These are phyloP conservation scores for Pseudogymnoascus sp. DNA, from an alignment of 2,329 filamentous ascomycete genomes.

Conservation along the genomic window DNA sequence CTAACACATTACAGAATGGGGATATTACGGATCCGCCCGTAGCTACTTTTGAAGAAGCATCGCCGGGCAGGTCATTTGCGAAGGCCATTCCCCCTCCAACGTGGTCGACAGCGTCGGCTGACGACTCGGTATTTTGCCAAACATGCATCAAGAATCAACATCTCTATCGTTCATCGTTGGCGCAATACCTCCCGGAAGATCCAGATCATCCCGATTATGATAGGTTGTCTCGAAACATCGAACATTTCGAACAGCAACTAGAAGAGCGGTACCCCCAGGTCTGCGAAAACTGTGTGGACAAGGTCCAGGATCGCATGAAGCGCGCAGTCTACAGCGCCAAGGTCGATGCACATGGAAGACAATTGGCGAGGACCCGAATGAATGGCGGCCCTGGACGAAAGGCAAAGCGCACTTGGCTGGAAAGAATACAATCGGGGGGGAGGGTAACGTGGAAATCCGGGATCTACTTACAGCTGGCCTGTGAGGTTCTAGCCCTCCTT, in stretches of 20 bases:
- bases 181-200: constrained; percentile 69
- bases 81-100: constrained; percentile 33
- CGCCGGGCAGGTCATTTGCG: constrained; percentile 39
- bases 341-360: constrained; percentile 23
- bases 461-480: constrained; percentile 21
- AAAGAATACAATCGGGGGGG: constrained; percentile 31
- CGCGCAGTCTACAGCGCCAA: constrained; percentile 66
- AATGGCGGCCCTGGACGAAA: constrained; percentile 31
- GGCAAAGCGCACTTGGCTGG: constrained; percentile 34
- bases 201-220: constrained; percentile 58
- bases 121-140: constrained; percentile 52
- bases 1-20: constrained; percentile 52
- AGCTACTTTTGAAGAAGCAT: constrained; percentile 41
- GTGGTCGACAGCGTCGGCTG: constrained; percentile 26
- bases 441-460: constrained; percentile 21
- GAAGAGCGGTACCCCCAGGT: constrained; percentile 84
- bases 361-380: constrained; percentile 57
- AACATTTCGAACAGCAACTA: constrained; percentile 62
- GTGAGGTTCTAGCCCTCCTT: constrained; percentile 17
- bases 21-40: constrained; percentile 82
- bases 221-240: constrained; percentile 38
- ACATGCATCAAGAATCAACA: constrained; percentile 86
- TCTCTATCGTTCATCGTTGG: constrained; percentile 64
- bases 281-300: constrained; percentile 70
- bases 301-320: constrained; percentile 60